Base-by-base conservation (phyloP, 176 grass and related monocot species). In the Carex pumila region DNA sequence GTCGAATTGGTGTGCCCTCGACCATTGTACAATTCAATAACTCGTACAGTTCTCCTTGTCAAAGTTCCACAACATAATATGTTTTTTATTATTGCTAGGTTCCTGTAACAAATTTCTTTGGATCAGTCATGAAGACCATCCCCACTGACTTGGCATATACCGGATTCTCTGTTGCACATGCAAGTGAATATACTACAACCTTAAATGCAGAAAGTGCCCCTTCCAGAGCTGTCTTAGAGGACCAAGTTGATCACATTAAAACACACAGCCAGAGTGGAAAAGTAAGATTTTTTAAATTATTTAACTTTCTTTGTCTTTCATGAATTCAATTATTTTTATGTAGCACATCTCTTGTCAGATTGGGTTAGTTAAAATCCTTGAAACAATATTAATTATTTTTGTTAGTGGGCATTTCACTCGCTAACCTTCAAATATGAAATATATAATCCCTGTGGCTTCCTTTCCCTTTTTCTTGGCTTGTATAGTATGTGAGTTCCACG, bases 51-150 rank as follows among this genome's bases (percentile, higher is more conserved):
- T 34, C 14, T 43, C 67, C 14, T 70, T 70, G 15, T 41, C 17
- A 70, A 14, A n/a, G 6, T 70, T 25, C 25, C 25, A n/a, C 7
- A 5, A 45, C 0, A 67, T 74, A 53, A 61, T 72, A 71, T 66
- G 1, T 30, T 84, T 37, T 67, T 21, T 56, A 71, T 57, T 82
- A 60, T 91, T 84, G 65, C 34, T 84, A 83, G 96, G 96, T 99
- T 59, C 96, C 93, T 56, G 93, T 99, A 62, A 99, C 91, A 81
- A 99, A 95, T 88, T 99, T 99, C 32, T 34, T 34, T 34, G 32
- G 32, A 34, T 83, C 41, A 43, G 3, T 43, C 4, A 43, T 43
- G 41, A 43, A 43, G 3, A 43, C 41, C 41, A 43, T 34, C 32
- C 41, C 41, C 4, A 43, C 32, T 14, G 25, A 73, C 32, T 65